These are phyloP conservation scores for Cladobotryum mycophilum DNA, from an alignment of 2,329 filamentous ascomycete genomes.

Conservation along the genomic window DNA sequence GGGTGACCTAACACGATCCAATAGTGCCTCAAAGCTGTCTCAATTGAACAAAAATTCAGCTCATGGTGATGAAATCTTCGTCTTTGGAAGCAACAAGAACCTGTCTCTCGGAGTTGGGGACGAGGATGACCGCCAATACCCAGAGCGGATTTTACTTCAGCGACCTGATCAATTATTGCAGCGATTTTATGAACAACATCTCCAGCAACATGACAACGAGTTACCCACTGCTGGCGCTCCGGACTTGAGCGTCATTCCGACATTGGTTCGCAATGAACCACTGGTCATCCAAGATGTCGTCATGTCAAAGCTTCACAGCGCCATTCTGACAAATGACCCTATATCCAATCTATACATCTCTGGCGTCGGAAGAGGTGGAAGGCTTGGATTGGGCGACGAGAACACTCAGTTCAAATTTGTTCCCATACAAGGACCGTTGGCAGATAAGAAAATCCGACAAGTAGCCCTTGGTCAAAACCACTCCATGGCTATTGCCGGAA, in stretches of 20 bases:
- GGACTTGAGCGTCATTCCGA: constrained; percentile 55
- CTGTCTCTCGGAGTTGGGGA: constrained; percentile 89
- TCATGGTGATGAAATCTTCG: constrained; percentile 76
- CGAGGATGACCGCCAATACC: constrained; percentile 88
- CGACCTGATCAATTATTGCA: constrained; percentile 72
- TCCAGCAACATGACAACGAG: constrained; percentile 40
- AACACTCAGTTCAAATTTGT: constrained; percentile 81
- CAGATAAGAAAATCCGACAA: constrained; percentile 66
- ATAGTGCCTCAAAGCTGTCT: background rate
- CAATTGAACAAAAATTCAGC: constrained; percentile 11
- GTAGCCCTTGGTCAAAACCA: constrained; percentile 89
- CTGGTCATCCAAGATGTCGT: constrained; percentile 73
- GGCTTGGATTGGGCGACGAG: constrained; percentile 84
- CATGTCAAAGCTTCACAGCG: constrained; percentile 88
- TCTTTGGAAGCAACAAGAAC: constrained; percentile 96
- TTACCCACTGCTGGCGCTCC: constrained; percentile 15
- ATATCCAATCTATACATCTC: constrained; percentile 89
- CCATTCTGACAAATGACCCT: constrained; percentile 78
- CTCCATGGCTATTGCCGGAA: constrained; percentile 74
- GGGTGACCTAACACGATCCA: background rate
- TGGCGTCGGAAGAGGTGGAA: constrained; percentile 83
- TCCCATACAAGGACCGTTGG: constrained; percentile 70
- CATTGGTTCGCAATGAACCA: constrained; percentile 63
- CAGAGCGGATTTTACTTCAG: constrained; percentile 71
- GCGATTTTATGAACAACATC: constrained; percentile 64